Evolutionary conservation across 2,329 filamentous ascomycete species (phyloP).

Genomic region (Thielaviopsis punctulata): DNA sequence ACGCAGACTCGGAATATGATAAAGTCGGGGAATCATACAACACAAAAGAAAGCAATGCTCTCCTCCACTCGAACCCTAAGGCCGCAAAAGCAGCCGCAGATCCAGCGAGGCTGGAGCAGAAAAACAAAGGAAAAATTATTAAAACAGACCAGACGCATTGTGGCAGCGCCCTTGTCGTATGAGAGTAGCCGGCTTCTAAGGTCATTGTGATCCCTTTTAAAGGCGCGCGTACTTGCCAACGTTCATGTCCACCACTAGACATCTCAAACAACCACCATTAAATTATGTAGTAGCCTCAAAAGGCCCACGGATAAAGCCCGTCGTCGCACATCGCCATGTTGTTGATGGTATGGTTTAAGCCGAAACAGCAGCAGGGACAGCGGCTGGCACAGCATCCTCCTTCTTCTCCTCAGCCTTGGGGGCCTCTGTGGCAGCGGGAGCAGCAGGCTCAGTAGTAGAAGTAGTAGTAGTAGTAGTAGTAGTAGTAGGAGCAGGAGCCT

Average conservation of each 20-base stretch:
- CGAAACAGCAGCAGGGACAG: slow-evolving; percentile 14
- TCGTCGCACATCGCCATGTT: background rate
- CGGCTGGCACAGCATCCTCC: background rate
- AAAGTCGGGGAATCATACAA: slow-evolving; percentile 12
- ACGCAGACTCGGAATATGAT: slow-evolving; percentile 6
- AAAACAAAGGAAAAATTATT: background rate
- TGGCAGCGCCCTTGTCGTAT: background rate
- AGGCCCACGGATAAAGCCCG: background rate
- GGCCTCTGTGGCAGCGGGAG: slow-evolving; percentile 11
- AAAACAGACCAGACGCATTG: slow-evolving; percentile 1
- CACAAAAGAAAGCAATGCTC: slow-evolving; percentile 5
- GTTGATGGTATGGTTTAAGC: slow-evolving; percentile 4
- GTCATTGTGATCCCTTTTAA: background rate
- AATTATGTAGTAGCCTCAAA: background rate
- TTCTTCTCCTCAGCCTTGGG: slow-evolving; percentile 13
- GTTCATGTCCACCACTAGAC: background rate
- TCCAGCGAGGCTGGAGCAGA: background rate
- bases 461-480: slow-evolving; percentile 10
- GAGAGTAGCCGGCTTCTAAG: background rate
- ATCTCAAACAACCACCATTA: background rate
- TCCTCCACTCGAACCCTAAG: background rate
- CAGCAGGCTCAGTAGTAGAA: slow-evolving; percentile 9
- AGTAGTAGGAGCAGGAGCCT: slow-evolving; percentile 14
- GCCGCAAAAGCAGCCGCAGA: no score
- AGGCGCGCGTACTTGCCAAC: background rate